These are phyloP conservation scores for Nowakowskiella sp. DNA, from an alignment of 192 early-diverging fungal species.

Conservation along the genomic window DNA sequence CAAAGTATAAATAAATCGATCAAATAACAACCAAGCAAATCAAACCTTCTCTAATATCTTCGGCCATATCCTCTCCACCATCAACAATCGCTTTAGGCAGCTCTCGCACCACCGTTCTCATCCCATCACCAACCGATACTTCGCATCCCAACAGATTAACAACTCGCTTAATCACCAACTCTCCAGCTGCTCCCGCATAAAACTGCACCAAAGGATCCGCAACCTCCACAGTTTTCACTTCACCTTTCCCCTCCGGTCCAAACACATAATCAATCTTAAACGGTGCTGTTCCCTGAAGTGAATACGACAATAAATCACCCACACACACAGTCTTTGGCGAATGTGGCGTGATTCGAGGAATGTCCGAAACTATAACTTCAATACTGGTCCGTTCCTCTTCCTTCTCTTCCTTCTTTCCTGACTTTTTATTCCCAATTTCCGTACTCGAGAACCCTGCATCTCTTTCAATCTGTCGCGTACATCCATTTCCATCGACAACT, in stretches of 20 bases:
- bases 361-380: constrained; percentile 34
- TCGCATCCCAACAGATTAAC: constrained; percentile 61
- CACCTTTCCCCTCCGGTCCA: constrained; percentile 36
- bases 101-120: constrained; percentile 39
- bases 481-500: constrained; percentile 31
- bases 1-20: constrained; percentile 9
- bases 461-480: constrained; percentile 23
- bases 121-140: constrained; percentile 31
- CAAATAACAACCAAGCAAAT: constrained; percentile 7
- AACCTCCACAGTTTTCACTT: constrained; percentile 20
- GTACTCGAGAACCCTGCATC: background rate
- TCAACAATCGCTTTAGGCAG: constrained; percentile 57
- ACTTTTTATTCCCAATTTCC: too few relatives aligned
- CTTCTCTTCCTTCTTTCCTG: constrained; percentile 1
- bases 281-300: constrained; percentile 56
- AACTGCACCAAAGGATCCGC: constrained; percentile 54
- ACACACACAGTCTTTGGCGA: constrained; percentile 39
- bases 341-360: constrained; percentile 30
- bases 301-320: constrained; percentile 58
- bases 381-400: constrained; percentile 2
- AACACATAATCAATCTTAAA: constrained; percentile 52
- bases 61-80: constrained; percentile 52
- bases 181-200: constrained; percentile 46
- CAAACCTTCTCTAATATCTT: constrained; percentile 57
- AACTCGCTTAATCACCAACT: constrained; percentile 43